A percentile compares a stretch with the other conserved stretches of the same genome.
phyloP scores from a whole-genome alignment of 164 flowering plant species.

The Chimonanthus praecox region DNA sequence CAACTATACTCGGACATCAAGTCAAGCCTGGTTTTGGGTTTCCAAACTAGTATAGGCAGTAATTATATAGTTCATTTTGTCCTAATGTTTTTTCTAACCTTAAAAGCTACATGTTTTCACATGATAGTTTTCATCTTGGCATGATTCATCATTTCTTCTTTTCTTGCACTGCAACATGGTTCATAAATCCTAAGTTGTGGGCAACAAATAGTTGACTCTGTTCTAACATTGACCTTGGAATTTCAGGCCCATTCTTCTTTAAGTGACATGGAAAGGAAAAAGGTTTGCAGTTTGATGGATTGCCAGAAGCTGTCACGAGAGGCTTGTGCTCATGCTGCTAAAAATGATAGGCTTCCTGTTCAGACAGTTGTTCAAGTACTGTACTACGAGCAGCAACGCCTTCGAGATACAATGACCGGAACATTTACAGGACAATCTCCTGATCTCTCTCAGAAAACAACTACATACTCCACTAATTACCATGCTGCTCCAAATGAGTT shows the following conservation, averaged over 20 bases:
- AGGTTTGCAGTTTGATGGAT: slow-evolving; percentile 89
- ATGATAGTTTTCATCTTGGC: too few species aligned
- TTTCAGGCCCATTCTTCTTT: slow-evolving; percentile 76
- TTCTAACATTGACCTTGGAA: neutral
- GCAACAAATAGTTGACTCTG: neutral
- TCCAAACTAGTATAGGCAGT: too few species aligned
- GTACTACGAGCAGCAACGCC: slow-evolving; percentile 91
- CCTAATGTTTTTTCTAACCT: too few species aligned
- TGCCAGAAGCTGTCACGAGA: slow-evolving; percentile 88
- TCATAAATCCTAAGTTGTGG: neutral
- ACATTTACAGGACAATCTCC: slow-evolving; percentile 27
- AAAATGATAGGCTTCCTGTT: slow-evolving; percentile 88
- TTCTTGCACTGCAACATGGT: neutral
- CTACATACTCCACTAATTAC: slow-evolving; percentile 24
- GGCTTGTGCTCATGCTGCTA: slow-evolving; percentile 97
- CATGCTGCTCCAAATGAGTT: slow-evolving; percentile 43
- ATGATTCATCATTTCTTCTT: neutral
- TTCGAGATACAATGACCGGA: slow-evolving; percentile 55
- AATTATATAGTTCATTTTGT: too few species aligned
- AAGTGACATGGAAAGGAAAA: slow-evolving; percentile 84
- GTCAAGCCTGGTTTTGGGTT: too few species aligned
- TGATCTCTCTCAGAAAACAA: slow-evolving; percentile 23
- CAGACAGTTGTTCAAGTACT: slow-evolving; percentile 95
- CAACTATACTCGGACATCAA: too few species aligned
- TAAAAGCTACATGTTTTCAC: too few species aligned